Evolutionary conservation across 2,329 filamentous ascomycete species (phyloP), one percentile per base, ranked within the genome.

Genomic region (Aschersonia sp.): DNA sequence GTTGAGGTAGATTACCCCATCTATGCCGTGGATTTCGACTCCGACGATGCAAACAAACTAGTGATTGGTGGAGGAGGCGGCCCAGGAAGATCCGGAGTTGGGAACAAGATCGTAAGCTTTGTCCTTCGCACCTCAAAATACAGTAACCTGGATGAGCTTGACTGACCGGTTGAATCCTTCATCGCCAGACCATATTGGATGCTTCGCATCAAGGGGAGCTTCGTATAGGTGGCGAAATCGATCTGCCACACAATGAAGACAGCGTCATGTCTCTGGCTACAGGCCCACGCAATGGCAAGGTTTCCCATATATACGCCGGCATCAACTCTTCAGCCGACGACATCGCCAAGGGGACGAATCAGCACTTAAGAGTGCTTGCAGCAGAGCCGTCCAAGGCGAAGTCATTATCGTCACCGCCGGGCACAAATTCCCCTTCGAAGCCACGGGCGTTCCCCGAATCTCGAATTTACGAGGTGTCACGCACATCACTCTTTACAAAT

Each of bases 21-120:
- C 50, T 95, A 89, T 64, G 80, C 84, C 48, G 85, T 88, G 62
- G 89, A 89, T 60, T 96, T 94, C 64, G 88, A 94, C 60, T 86
- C 84, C 46, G 76, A 83, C 58, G 81, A 94, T 68, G 75, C 82
- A 51, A 77, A 77, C 53, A 81, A 82, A 53, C 72, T 96, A 30
- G 70, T 95, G 6, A 85, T 95, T 40, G 88, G 84, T 51, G 91
- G 91, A 47, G 91, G 91, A 52, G 91, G 91, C 54, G 91, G 91
- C 46, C 81, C 86, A 53, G 81, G 85, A 45, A 78, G 80, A 54
- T 88, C 79, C 55, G 89, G 88, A 43, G 85, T 95, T 29, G 80
- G 82, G 49, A 95, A 95, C 71, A 88, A 88, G 65, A 88, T 95
- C 59, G 85, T 85, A 67, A 60, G 81, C 30, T 30, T 28, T 31